Evolutionary conservation across 73 alveolate genomes (phyloP), one percentile per base, ranked within the genome.

Genomic region (Diophrys sp.): DNA sequence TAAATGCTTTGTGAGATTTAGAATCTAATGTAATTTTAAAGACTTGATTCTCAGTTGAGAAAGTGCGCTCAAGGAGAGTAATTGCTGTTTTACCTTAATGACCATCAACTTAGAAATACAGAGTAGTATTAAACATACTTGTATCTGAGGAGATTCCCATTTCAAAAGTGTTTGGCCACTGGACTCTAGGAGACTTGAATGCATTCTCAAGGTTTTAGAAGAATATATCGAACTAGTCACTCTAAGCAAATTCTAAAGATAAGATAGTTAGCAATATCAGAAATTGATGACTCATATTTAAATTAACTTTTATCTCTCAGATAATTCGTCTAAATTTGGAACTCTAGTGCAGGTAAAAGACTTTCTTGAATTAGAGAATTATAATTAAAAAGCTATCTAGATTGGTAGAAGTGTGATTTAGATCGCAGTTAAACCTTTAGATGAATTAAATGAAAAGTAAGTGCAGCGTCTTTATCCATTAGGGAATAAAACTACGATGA

Each of bases 291-390:
- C n/a, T n/a, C n/a, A n/a, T n/a, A n/a, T n/a, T n/a, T n/a, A n/a
- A n/a, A n/a, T n/a, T n/a, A n/a, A n/a, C 8, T 76, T 76, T 29
- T 76, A 67, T 2, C 2, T 76, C 25, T 77, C 56, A 69, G 85
- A 76, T 31, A 67, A 69, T 25, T 54, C 34, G 0, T 56, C 80
- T 69, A 76, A 76, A 31, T 76, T 76, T 81, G 85, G 85, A 0
- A 76, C 85, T 23, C 33, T 76, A 28, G 66, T 76, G 23, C 68
- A 76, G 66, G 54, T 76, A 27, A 76, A 76, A 68, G 30, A 78
- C 14, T 81, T 67, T 23, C 14, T 76, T 29, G 85, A 77, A 25
- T 31, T 76, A 68, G 85, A 76, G 14, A 18, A 27, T 27, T 8
- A n/a, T 0, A 24, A 67, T 31, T 14, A 8, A 26, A 25, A 56